Conservation (phyloP, 2,329 filamentous ascomycete species). For the Tolypocladium guangdongense region DNA sequence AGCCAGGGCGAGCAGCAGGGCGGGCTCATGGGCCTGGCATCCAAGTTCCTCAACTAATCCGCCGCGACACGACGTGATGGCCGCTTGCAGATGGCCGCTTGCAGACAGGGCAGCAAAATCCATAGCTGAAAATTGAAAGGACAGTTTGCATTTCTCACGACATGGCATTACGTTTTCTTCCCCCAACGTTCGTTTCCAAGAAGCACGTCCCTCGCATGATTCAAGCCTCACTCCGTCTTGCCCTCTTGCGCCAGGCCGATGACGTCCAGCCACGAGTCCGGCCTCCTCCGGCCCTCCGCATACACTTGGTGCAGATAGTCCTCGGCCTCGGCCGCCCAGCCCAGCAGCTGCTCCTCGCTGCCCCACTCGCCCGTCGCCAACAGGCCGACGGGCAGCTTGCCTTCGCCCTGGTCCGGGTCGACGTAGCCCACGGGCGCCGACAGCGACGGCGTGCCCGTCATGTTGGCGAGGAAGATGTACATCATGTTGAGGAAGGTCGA, state of each 20-base stretch:
- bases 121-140: too few species aligned
- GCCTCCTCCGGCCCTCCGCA: slow-evolving; percentile 37
- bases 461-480: slow-evolving; percentile 79
- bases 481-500: slow-evolving; percentile 67
- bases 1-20: slow-evolving; percentile 42
- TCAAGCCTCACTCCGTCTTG: not conserved
- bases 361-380: slow-evolving; percentile 60
- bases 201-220: not conserved
- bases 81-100: not conserved
- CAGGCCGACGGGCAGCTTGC: slow-evolving; percentile 48
- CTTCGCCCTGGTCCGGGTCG: slow-evolving; percentile 42
- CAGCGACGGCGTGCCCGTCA: slow-evolving; percentile 66
- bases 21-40: slow-evolving; percentile 33
- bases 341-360: slow-evolving; percentile 49
- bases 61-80: not conserved
- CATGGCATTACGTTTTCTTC: not conserved
- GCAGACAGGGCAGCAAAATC: not conserved
- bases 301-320: slow-evolving; percentile 38
- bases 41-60: slow-evolving; percentile 29
- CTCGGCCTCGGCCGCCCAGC: slow-evolving; percentile 49
- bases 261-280: slow-evolving; percentile 49
- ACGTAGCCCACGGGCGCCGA: slow-evolving; percentile 66
- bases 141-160: not conserved
- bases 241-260: slow-evolving; percentile 20
- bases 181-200: not conserved